Base-by-base conservation (phyloP, 805 yeast genomes). In the Cyberlindnera sargentensis region DNA sequence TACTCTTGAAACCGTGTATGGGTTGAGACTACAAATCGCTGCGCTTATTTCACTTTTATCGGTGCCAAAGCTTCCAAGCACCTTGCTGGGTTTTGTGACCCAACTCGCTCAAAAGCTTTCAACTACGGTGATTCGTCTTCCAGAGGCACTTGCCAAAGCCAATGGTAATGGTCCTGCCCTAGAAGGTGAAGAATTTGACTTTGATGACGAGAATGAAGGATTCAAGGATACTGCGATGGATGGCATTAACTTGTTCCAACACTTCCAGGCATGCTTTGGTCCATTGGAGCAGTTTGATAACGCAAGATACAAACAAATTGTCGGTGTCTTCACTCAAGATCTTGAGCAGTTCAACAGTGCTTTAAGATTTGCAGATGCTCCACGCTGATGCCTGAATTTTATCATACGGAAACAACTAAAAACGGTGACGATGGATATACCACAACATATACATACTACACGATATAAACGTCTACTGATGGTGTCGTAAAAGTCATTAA, bases 201-300 rank as follows among this genome's bases (percentile, higher is more conserved):
- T 31, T 24, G 70, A 66, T 32, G 70, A 65, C 35, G 80, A 81
- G 43, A 96, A 88, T 55, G 95, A 83, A 57, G 79, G 93, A 10
- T 73, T 84, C 61, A 78, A 82, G 44, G 84, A 80, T 50, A 82
- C 95, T 1, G 86, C 93, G 6, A 70, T 91, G 45, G 97, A 90
- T 61, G 68, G 73, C 36, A 63, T 88, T 37, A 84, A 89, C 58
- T 80, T 82, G 4, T 86, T 80, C 65, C 66, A 70, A 37, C 79
- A 77, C 5, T 79, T 89, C 61, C 75, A 77, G 43, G 69, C 71
- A n/a, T 72, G 73, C 41, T 67, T 87, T 31, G 52, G 65, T 2
- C 58, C 62, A 3, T 53, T 84, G 25, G 79, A 78, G 54, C 65
- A 62, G 26, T 61, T 59, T 23, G 72, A 78, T 43, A 67, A 71